A percentile compares a stretch with the other conserved stretches of the same genome.
Evolutionary conservation across 352 stramenopile species (phyloP).

Genomic region (Poterioochromonas sp.): DNA sequence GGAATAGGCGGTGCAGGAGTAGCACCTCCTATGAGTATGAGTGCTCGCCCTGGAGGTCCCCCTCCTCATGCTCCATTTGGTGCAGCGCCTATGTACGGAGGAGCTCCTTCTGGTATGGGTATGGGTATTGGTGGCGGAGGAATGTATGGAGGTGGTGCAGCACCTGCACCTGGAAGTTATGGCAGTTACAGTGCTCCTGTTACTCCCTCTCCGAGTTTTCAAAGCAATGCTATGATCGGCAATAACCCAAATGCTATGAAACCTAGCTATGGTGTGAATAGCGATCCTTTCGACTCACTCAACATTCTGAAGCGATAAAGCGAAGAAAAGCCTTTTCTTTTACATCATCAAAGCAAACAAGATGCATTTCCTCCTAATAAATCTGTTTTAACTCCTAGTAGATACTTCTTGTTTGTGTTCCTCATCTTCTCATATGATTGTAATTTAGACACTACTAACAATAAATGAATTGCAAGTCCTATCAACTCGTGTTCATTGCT

Average conservation of each 20-base stretch:
- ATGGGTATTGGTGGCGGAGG: background rate
- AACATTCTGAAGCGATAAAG: conserved; percentile 5
- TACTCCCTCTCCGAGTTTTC: background rate
- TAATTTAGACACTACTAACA: no score
- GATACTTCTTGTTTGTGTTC: no score
- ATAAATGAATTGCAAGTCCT: no score
- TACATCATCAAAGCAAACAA: no score
- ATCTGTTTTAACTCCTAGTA: no score
- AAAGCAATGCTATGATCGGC: background rate
- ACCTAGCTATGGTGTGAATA: background rate
- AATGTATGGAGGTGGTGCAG: background rate
- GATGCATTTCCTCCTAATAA: no score
- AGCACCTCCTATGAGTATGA: background rate
- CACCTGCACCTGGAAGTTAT: background rate
- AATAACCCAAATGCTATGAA: background rate
- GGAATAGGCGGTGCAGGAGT: background rate
- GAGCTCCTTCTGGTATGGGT: background rate
- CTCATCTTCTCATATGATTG: no score
- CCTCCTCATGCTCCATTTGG: background rate
- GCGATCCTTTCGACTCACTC: background rate
- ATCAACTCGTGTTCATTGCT: no score
- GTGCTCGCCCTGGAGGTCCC: background rate
- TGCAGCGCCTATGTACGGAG: background rate
- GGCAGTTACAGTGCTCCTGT: background rate
- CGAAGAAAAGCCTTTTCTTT: no score